Base-by-base conservation (phyloP, 2,329 filamentous ascomycete genomes). In the Claviceps purpurea region DNA sequence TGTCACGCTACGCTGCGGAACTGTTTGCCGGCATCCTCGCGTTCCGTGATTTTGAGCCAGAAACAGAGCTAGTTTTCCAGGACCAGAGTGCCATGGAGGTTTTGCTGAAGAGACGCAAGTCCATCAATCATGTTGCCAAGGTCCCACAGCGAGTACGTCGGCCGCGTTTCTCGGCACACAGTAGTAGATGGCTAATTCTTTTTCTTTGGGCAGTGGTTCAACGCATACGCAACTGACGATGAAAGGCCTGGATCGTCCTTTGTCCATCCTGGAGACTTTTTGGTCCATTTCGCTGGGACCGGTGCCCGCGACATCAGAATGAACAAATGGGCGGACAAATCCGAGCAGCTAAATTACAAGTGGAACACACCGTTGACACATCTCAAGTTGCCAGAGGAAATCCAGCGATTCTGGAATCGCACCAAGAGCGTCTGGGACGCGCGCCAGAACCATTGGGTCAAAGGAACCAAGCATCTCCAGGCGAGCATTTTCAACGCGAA, bases 11-110 rank as follows among this genome's bases (percentile, higher is more conserved):
- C 52, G 51, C 52, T 24, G 51, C 56, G 7, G 56, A 58, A 20
- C 53, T 58, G 7, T 55, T 59, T 44, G 53, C 49, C 24, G 53
- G 50, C 37, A 52, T 59, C 13, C 5, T 59, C 5, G 53, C 57
- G 4, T 56, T 54, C 8, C 53, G 57, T 2, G 49, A 55, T 34
- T 57, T 54, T 37, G 34, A 52, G 5, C 57, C 58, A 5, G 56
- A 54, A 18, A 52, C 50, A 1, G 8, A 51, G 3, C 51, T 59
- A 1, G 13, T 14, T 0, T 59, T 58, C 41, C 52, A 53, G 10
- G 58, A 59, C 18, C 57, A 59, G 45, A 57, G 53, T 18, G 58
- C 58, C 26, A 57, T 59, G 58, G 57, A 51, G 5, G 18, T 55
- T 1, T 30, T 59, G 10, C 51, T 58, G 10, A 49, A 50, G 40